Evolutionary conservation across 2,329 filamentous ascomycete genomes (phyloP), one percentile per base, ranked within the genome.

Genomic region (Exophiala spinifera): DNA sequence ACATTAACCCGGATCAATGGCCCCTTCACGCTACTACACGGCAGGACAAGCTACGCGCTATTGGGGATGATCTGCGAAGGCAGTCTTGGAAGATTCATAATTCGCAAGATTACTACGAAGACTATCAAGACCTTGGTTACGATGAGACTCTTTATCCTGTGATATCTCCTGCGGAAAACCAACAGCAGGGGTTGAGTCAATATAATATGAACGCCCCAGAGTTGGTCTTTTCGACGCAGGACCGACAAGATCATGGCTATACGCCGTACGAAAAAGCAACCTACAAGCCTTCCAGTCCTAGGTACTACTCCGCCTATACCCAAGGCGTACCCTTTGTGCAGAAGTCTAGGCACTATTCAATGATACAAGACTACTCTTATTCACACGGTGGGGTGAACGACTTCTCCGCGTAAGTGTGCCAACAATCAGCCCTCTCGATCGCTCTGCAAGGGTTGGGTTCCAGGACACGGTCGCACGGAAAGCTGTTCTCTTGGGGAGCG

Each of bases 1-100:
- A 63, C 48, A 55, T 62, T 14, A 57, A 45, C 5, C 53, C 49
- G 37, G 52, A 57, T 49, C 50, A 44, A 14, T 64, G 62, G 62
- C 43, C 53, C 11, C 28, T 45, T 20, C 61, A 63, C 34, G 57
- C 59, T n/a, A 51, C 51, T 15, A 48, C 48, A 6, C 62, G 62
- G 62, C 47, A 51, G 49, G 55, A 53, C 46, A 51, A 53, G 20
- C 42, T 55, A 36, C 46, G 51, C 13, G 54, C 56, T 33, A 51
- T 57, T 19, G 53, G 56, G 20, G 45, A 48, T 23, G 45, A 43
- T 10, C 23, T 59, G 4, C 50, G 46, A 21, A 19, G 25, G n/a
- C 56, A 50, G 13, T 52, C 50, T 47, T 28, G 49, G 45, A 25
- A 54, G 4, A 31, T 36, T 46, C 20, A 23, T 14, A n/a, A 23